Conservation (phyloP, 2,329 filamentous ascomycete genomes). For the Knufia petricola region DNA sequence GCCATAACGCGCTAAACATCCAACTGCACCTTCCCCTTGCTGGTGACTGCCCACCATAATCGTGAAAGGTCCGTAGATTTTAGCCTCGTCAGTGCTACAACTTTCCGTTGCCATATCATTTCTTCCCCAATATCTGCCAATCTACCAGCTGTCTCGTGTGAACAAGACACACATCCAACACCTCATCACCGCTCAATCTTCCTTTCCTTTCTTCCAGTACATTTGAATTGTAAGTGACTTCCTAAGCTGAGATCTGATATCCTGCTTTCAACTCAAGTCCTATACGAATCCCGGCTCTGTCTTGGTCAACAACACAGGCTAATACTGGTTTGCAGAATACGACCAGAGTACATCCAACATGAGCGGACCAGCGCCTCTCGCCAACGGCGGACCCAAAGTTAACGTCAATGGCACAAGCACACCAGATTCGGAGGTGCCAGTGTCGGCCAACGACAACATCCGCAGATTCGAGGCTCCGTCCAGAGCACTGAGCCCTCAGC, state of each 20-base stretch:
- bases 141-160: background rate
- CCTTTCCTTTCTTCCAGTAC: conserved; percentile 6
- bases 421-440: conserved; percentile 17
- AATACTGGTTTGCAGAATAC: conserved; percentile 18
- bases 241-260: background rate
- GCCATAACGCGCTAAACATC: conserved; percentile 2
- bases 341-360: conserved; percentile 17
- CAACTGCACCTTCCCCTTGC: conserved; percentile 11
- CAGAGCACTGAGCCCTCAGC: conserved; percentile 78
- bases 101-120: conserved; percentile 5
- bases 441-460: conserved; percentile 96
- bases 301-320: too few species aligned
- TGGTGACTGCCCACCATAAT: conserved; percentile 7
- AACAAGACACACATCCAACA: conserved; percentile 7
- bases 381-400: conserved; percentile 40
- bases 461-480: conserved; percentile 89
- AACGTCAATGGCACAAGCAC: conserved; percentile 36
- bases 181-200: background rate
- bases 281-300: conserved; percentile 5
- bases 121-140: conserved; percentile 9
- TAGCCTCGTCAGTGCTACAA: conserved; percentile 10
- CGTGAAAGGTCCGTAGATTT: background rate
- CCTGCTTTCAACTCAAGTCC: conserved; percentile 7
- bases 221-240: conserved; percentile 8
- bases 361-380: conserved; percentile 13